Evolutionary conservation across 768 basidiomycete genomes (phyloP).

Genomic region (Kwoniella newhampshirensis): DNA sequence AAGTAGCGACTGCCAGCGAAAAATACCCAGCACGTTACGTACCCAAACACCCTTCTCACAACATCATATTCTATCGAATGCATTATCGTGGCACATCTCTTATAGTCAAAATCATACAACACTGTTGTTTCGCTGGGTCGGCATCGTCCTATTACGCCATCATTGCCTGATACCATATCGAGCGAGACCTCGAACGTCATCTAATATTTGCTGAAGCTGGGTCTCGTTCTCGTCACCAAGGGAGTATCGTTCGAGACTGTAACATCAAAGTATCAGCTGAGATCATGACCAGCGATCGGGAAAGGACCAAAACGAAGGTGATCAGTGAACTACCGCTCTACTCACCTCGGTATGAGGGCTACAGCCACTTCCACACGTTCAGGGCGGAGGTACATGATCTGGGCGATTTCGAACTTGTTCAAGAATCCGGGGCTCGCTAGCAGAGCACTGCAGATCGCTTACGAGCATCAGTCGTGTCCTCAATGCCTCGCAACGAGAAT

Average conservation of each 20-base stretch:
- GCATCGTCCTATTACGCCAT: background rate
- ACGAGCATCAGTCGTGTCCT: background rate
- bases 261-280: background rate
- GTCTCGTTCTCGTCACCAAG: slow-evolving; percentile 29
- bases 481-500: background rate
- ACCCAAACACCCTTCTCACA: background rate
- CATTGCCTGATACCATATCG: slow-evolving; percentile 27
- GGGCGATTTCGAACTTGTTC: slow-evolving; percentile 49
- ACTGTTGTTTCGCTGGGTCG: background rate
- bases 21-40: slow-evolving; percentile 13
- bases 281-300: too few species aligned
- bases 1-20: background rate
- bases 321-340: too few species aligned
- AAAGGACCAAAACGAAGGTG: too few species aligned
- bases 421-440: slow-evolving; percentile 35
- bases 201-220: slow-evolving; percentile 30
- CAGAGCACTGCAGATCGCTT: slow-evolving; percentile 24
- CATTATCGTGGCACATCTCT: background rate
- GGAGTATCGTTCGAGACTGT: slow-evolving; percentile 42
- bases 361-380: slow-evolving; percentile 43
- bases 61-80: background rate
- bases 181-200: slow-evolving; percentile 34
- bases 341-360: slow-evolving; percentile 47
- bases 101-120: slow-evolving; percentile 11
- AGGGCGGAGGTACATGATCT: slow-evolving; percentile 47